Conservation (phyloP, 768 basidiomycete genomes). For the Lactarius trivialis region DNA sequence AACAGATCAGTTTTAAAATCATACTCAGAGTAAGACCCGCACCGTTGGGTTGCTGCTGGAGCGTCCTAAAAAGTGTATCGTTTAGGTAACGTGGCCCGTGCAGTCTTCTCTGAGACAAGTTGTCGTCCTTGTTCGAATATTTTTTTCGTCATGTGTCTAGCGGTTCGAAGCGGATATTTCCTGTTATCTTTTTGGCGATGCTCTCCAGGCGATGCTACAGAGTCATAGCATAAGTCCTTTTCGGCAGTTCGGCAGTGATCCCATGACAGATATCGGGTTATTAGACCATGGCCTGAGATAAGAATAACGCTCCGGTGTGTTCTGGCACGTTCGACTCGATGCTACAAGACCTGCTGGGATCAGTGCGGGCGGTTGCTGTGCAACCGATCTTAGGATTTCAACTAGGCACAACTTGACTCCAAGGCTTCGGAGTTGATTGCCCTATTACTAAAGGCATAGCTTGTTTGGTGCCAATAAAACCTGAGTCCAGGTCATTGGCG, state of each 20-base stretch:
- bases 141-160: constrained; percentile 15
- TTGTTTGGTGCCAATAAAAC: constrained; percentile 3
- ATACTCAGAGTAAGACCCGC: not conserved
- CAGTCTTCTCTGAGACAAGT: not conserved
- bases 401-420: constrained; percentile 6
- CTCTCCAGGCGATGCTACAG: not conserved
- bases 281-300: not conserved
- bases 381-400: not conserved
- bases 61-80: not conserved
- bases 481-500: constrained; percentile 13
- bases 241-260: not conserved
- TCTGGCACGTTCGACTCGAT: constrained; percentile 3
- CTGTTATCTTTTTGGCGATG: constrained; percentile 11
- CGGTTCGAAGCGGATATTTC: constrained; percentile 16
- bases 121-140: not conserved
- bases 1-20: constrained; percentile 8
- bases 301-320: not conserved
- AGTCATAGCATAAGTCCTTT: not conserved
- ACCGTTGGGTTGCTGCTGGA: not conserved
- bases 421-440: constrained; percentile 6
- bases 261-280: constrained; percentile 1
- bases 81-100: constrained; percentile 9
- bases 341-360: not conserved
- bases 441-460: constrained; percentile 14
- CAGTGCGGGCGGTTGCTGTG: not conserved